phyloP scores from a whole-genome alignment of 208 protist species.

The Giardia duodenalis region DNA sequence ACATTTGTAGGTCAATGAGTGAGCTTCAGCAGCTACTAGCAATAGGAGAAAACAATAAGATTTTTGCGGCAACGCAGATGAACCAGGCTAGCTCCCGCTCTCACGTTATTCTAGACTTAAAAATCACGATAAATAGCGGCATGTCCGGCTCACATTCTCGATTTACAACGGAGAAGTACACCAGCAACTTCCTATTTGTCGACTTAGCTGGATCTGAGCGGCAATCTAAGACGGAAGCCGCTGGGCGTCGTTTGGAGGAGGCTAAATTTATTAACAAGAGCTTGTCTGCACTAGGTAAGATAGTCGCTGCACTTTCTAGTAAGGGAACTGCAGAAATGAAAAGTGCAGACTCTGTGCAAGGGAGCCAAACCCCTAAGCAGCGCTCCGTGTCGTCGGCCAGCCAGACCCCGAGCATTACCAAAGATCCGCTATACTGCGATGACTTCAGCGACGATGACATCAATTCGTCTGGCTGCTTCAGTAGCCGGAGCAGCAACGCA shows the following conservation, averaged over 20 bases:
- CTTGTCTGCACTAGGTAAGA: conserved; percentile 26
- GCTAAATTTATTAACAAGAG: conserved; percentile 30
- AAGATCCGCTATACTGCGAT: neutral
- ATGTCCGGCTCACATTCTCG: neutral
- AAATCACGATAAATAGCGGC: neutral
- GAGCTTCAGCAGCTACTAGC: conserved; percentile 26
- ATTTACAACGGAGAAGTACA: neutral
- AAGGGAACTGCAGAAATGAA: neutral
- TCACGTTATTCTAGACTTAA: conserved; percentile 22
- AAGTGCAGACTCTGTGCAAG: neutral
- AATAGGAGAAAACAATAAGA: neutral
- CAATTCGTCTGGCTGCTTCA: neutral
- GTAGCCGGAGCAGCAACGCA: neutral
- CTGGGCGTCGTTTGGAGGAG: conserved; percentile 27
- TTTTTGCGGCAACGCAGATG: conserved; percentile 27
- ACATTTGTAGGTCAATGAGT: conserved; percentile 3
- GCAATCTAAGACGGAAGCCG: conserved; percentile 2
- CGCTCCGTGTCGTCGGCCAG: neutral
- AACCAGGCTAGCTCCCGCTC: conserved; percentile 6
- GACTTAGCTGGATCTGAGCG: conserved; percentile 42
- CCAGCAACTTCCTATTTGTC: conserved; percentile 33
- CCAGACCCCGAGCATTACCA: neutral
- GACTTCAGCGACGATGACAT: neutral
- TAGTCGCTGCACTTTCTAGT: conserved; percentile 32
- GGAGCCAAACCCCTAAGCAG: neutral